These are phyloP conservation scores for Chaetomiaceae sp. DNA, from an alignment of 2,329 filamentous ascomycete genomes.

Conservation along the genomic window DNA sequence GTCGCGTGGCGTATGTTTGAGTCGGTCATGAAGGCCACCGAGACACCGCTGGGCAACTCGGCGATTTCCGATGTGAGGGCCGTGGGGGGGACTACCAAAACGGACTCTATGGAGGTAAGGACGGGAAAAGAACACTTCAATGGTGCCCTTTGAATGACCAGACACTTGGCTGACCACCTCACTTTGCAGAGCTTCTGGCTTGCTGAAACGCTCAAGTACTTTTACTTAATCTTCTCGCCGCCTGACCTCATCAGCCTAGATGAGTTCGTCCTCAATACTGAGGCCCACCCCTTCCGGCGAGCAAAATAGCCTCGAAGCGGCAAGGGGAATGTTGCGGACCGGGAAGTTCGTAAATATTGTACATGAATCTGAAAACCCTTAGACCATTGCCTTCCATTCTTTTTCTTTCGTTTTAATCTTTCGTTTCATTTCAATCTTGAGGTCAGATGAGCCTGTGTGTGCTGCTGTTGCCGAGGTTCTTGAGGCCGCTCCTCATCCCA, in stretches of 20 bases:
- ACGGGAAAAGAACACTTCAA: neutral
- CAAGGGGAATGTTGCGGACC: too few species aligned
- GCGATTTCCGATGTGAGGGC: constrained; percentile 47
- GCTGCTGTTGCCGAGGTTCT: too few species aligned
- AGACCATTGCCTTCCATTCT: too few species aligned
- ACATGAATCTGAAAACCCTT: too few species aligned
- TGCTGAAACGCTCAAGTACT: constrained; percentile 50
- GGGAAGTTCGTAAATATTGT: too few species aligned
- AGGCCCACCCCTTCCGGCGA: constrained; percentile 23
- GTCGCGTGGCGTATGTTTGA: constrained; percentile 60
- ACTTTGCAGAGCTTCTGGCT: constrained; percentile 39
- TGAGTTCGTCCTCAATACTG: constrained; percentile 46
- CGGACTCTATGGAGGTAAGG: constrained; percentile 60
- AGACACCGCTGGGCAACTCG: constrained; percentile 47
- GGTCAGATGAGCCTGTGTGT: too few species aligned
- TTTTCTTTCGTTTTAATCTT: too few species aligned
- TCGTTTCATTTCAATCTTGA: too few species aligned
- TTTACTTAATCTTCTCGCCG: constrained; percentile 58
- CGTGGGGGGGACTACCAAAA: constrained; percentile 32
- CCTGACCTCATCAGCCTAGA: constrained; percentile 53
- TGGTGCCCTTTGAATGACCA: neutral
- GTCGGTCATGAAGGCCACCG: constrained; percentile 46
- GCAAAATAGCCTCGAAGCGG: too few species aligned
- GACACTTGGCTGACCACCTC: neutral
- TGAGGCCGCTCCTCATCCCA: too few species aligned